A percentile compares a stretch with the other conserved stretches of the same genome.
phyloP scores from a whole-genome alignment of 768 basidiomycete genomes.

The Dioszegia aurantiaca region DNA sequence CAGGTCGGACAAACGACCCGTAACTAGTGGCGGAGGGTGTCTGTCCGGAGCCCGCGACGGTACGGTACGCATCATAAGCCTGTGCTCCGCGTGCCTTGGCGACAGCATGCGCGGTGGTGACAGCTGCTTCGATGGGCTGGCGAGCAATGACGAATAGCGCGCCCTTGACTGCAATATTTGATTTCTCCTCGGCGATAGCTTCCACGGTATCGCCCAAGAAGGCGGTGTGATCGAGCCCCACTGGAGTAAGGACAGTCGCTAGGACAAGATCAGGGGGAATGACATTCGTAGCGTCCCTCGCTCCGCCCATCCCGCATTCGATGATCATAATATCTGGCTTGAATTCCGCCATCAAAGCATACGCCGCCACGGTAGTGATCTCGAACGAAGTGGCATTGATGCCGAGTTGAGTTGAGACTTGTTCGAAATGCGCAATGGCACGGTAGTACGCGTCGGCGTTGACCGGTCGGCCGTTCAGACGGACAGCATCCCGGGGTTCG shows the following conservation, averaged over 20 bases:
- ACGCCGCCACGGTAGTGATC: constrained; percentile 75
- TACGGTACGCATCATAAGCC: constrained; percentile 14
- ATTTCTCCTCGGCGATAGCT: constrained; percentile 77
- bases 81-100: constrained; percentile 16
- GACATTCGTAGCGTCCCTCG: constrained; percentile 87
- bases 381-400: constrained; percentile 68
- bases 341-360: constrained; percentile 67
- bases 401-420: constrained; percentile 55
- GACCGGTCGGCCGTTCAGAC: constrained; percentile 60
- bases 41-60: not conserved
- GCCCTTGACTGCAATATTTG: constrained; percentile 67
- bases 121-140: constrained; percentile 59
- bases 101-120: constrained; percentile 18
- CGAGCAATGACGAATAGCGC: constrained; percentile 46
- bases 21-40: not conserved
- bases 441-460: constrained; percentile 48
- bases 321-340: constrained; percentile 73
- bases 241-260: constrained; percentile 75
- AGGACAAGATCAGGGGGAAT: constrained; percentile 68
- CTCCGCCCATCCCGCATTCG: constrained; percentile 94
- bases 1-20: not conserved
- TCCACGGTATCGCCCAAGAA: constrained; percentile 76
- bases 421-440: not conserved
- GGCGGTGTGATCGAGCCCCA: constrained; percentile 89
- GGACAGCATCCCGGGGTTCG: constrained; percentile 70